Base-by-base conservation (phyloP, 169 alveolate species). In the Plasmodium adleri region DNA sequence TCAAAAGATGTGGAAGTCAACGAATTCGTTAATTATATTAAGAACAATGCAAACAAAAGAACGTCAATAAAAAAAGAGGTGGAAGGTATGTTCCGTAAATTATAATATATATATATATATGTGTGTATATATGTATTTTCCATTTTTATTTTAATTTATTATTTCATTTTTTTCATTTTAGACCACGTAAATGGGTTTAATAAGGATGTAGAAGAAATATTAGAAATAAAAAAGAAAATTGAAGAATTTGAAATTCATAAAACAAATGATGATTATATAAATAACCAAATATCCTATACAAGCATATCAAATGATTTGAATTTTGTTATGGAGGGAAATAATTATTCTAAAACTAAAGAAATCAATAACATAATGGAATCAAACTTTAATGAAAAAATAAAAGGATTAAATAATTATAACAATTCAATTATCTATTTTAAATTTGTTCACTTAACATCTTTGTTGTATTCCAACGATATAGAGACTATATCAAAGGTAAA, bases 181-280 rank as follows among this genome's bases (percentile, higher is more conserved):
- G 89, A 68, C n/a, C 62, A 78, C n/a, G 85, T 83, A 50, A 83
- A 39, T 67, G 86, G 71, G 52, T 83, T 70, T 63, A 26, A 63
- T 28, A 71, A 70, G 24, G 71, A 43, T 26, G 83, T 83, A 1
- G 85, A 83, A 22, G 91, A 67, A 70, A 66, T 63, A 2, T 12
- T 50, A 15, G 73, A 83, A 62, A 45, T 83, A 49, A 67, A 83
- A 70, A 83, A 83, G 22, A 59, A 83, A 43, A 83, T 83, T 24
- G 86, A 83, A 26, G 73, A 83, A n/a, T 26, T 71, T 10, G 85
- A 83, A 45, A 83, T 70, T 52, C 49, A 70, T 17, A 58, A 72
- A 39, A 49, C 54, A 58, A 63, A 83, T 24, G 85, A 67, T 32
- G 68, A 50, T 28, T 83, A 71, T 50, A 59, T 71, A 62, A 71